Conservation (phyloP, 352 stramenopile species). For the Phytophthora sansomeana region DNA sequence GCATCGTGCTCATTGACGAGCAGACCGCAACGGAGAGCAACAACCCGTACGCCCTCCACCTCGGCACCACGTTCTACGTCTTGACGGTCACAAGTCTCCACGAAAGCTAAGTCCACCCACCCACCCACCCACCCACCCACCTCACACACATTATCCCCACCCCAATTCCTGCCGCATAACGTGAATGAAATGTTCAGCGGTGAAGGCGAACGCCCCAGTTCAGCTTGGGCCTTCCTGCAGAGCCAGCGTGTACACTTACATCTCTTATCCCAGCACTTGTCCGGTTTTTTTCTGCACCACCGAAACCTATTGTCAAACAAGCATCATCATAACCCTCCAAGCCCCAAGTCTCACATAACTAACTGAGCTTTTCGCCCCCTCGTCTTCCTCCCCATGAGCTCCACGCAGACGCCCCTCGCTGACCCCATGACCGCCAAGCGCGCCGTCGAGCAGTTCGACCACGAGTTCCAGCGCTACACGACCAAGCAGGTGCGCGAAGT, state of each 20-base stretch:
- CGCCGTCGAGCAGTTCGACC: slow-evolving; percentile 82
- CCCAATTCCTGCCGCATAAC: slow-evolving; percentile 32
- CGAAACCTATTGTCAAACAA: slow-evolving; percentile 23
- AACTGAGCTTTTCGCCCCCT: slow-evolving; percentile 23
- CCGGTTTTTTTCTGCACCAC: slow-evolving; percentile 26
- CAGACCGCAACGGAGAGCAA: slow-evolving; percentile 79
- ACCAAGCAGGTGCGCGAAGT: slow-evolving; percentile 68
- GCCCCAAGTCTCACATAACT: slow-evolving; percentile 1
- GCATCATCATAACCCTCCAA: slow-evolving; percentile 12
- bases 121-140: too few species aligned
- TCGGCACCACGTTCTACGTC: slow-evolving; percentile 88
- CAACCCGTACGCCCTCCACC: slow-evolving; percentile 82
- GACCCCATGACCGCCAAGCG: slow-evolving; percentile 43
- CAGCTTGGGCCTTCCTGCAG: slow-evolving; percentile 32
- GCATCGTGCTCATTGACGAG: slow-evolving; percentile 90
- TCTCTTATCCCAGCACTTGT: slow-evolving; percentile 18
- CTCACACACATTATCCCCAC: slow-evolving; percentile 1
- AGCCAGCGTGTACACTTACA: slow-evolving; percentile 31
- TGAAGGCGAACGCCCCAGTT: slow-evolving; percentile 25
- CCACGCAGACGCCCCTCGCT: slow-evolving; percentile 18
- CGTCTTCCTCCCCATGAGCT: slow-evolving; percentile 26
- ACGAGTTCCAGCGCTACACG: slow-evolving; percentile 89
- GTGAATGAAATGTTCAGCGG: slow-evolving; percentile 43
- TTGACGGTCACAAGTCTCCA: slow-evolving; percentile 86
- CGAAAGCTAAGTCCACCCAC: slow-evolving; percentile 87